These are phyloP conservation scores for Schizonepeta tenuifolia DNA, from an alignment of 257 asterid genomes.

Conservation along the genomic window DNA sequence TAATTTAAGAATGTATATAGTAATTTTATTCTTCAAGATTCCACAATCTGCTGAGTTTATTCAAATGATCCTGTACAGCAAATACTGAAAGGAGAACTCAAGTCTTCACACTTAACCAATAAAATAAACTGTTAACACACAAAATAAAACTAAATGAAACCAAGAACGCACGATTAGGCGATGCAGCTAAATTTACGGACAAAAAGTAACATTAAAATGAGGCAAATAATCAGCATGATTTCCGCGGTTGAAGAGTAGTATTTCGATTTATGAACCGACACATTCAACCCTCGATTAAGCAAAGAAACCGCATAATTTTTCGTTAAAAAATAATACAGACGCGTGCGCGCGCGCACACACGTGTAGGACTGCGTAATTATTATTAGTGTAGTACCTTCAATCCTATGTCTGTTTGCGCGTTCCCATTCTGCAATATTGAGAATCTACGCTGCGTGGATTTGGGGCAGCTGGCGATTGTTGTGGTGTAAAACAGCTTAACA, in stretches of 20 bases:
- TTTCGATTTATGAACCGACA: conserved; percentile 1
- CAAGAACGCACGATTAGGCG: background rate
- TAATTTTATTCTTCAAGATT: background rate
- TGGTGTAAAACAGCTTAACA: conserved; percentile 30
- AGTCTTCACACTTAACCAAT: background rate
- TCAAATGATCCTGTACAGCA: conserved; percentile 8
- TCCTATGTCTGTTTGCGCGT: conserved; percentile 22
- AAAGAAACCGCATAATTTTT: background rate
- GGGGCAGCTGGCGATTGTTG: conserved; percentile 26
- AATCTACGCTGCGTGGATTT: conserved; percentile 35
- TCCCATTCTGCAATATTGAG: conserved; percentile 35
- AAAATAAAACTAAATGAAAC: background rate
- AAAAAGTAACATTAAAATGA: background rate
- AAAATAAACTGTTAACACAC: background rate
- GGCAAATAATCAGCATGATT: conserved; percentile 12
- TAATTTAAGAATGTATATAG: background rate
- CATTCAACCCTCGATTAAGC: conserved; percentile 11
- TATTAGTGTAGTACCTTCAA: conserved; percentile 31
- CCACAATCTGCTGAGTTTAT: conserved; percentile 1
- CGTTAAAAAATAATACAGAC: background rate
- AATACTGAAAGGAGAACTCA: background rate
- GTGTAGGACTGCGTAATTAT: background rate
- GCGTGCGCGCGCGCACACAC: background rate
- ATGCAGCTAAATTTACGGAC: conserved; percentile 9
- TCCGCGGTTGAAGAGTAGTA: background rate